Conservation (phyloP, 1,284 basidiomycete species). For the Irpex rosettiformis region DNA sequence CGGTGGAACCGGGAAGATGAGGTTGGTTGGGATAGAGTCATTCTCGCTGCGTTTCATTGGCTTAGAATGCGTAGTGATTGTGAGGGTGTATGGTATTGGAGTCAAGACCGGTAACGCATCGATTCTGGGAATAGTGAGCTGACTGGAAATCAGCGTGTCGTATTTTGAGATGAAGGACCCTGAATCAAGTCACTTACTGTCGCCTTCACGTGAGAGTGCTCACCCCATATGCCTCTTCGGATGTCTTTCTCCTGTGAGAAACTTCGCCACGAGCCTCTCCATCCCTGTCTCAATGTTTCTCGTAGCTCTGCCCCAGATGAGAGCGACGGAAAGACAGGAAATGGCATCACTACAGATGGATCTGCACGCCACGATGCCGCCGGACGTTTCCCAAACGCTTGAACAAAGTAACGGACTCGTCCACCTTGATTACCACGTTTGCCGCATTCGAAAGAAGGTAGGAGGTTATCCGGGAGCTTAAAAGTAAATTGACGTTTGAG, state of each 20-base stretch:
- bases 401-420: neutral
- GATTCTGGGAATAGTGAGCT: conserved; percentile 1
- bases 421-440: neutral
- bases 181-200: conserved; percentile 8
- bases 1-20: conserved; percentile 10
- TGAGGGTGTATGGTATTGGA: conserved; percentile 15
- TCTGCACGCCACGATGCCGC: neutral
- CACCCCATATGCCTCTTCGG: conserved; percentile 20
- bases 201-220: conserved; percentile 15
- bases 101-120: conserved; percentile 12
- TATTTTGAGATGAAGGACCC: neutral
- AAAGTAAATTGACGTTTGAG: conserved; percentile 1
- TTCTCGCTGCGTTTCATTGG: neutral
- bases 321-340: neutral
- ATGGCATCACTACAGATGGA: neutral
- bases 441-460: conserved; percentile 1
- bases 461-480: neutral
- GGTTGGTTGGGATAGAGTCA: neutral
- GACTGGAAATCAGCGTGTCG: conserved; percentile 7
- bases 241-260: conserved; percentile 12
- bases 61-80: conserved; percentile 14
- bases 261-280: conserved; percentile 5
- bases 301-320: conserved; percentile 6
- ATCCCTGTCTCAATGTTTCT: conserved; percentile 2
- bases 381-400: conserved; percentile 3